Evolutionary conservation across 805 yeast genomes (phyloP), one percentile per base, ranked within the genome.

Genomic region (Helenozyma rhizophorensis): DNA sequence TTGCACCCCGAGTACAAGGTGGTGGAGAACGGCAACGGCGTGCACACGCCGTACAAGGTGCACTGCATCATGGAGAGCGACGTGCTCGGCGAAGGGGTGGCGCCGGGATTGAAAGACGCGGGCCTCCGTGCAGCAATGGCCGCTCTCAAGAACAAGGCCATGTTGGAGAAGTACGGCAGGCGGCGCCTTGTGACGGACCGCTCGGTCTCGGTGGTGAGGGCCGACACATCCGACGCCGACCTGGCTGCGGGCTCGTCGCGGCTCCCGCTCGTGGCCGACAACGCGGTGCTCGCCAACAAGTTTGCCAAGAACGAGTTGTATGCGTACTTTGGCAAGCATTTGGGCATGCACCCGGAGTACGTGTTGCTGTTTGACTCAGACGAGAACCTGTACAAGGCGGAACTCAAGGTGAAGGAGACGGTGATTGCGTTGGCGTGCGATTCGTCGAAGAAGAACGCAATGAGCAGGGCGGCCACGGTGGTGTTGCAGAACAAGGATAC

Each of bases 91-190:
- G 58, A 56, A 3, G 97, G 96, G 4, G 62, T 58, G 6, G 97
- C 85, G 2, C 67, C 72, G 15, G 80, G 76, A 40, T 63, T 69
- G 3, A 84, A 83, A 53, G 80, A 77, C 18, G 97, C 97, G 0
- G 93, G 96, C 0, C 56, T 76, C 14, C 65, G 81, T 34, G 96
- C 97, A 0, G 98, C 98, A 0, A 81, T 80, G 79, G 64, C 68
- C 32, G 96, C 90, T 0, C 61, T 90, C 28, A 58, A 62, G 9
- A 77, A 85, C 41, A 72, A 71, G 26, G 63, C 62, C 0, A 36
- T 76, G 19, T 64, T 87, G 28, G 89, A 82, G 39, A 80, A 80
- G 47, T 85, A 74, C 52, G 75, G 77, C 10, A 65, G 67, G 25
- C 39, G 69, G 14, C 64, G 95, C 65, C 37, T 50, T 30, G 49